A percentile compares a stretch with the other conserved stretches of the same genome.
phyloP scores from a whole-genome alignment of 176 grass and related monocot species.

The Juncus inflexus region DNA sequence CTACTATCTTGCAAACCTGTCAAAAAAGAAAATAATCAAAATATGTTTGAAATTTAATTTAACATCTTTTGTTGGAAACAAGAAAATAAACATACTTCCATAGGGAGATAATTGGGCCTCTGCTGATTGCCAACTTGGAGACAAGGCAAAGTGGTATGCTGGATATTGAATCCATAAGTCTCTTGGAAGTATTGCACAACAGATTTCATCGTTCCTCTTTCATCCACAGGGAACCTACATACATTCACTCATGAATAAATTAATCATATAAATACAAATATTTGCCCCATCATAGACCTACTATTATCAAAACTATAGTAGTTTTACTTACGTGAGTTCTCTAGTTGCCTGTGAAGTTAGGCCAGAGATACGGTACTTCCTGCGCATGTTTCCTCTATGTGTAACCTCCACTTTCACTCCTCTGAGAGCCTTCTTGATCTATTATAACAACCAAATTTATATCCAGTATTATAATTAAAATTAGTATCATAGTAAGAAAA shows the following conservation, averaged over 20 bases:
- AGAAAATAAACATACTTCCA: slow-evolving; percentile 50
- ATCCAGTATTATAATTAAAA: background rate
- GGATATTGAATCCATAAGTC: slow-evolving; percentile 83
- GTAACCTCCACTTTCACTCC: slow-evolving; percentile 95
- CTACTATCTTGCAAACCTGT: slow-evolving; percentile 92
- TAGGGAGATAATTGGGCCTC: slow-evolving; percentile 86
- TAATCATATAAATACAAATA: background rate
- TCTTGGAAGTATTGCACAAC: slow-evolving; percentile 93
- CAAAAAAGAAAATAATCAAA: slow-evolving; percentile 25
- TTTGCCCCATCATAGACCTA: background rate
- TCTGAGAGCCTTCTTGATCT: slow-evolving; percentile 86
- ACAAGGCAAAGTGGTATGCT: slow-evolving; percentile 82
- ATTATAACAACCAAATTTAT: slow-evolving; percentile 14
- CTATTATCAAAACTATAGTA: slow-evolving; percentile 4
- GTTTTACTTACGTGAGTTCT: slow-evolving; percentile 58
- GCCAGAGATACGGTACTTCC: slow-evolving; percentile 90
- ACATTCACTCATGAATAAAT: background rate
- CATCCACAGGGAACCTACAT: slow-evolving; percentile 70
- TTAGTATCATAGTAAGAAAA: background rate
- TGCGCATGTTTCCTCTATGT: slow-evolving; percentile 86
- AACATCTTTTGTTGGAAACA: slow-evolving; percentile 5
- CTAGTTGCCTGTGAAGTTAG: slow-evolving; percentile 88
- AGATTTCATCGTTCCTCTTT: slow-evolving; percentile 83
- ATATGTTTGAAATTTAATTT: background rate
- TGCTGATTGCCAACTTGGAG: slow-evolving; percentile 96